Evolutionary conservation across 129 eudicot species (phyloP).

Genomic region (Chrysanthemum makinoi): DNA sequence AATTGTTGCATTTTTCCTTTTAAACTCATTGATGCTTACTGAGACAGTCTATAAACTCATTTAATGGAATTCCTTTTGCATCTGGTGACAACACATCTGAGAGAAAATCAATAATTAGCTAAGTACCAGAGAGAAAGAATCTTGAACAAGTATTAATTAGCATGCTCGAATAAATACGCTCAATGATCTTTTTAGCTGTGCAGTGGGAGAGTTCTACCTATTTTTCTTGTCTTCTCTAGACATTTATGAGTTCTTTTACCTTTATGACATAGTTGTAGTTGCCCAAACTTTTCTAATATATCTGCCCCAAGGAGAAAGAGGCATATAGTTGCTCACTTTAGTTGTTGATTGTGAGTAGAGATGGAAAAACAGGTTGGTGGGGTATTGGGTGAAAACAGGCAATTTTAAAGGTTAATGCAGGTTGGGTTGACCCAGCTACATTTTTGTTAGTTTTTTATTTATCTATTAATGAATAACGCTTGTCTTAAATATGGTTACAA

Average conservation of each 20-base stretch:
- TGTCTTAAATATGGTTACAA: neutral
- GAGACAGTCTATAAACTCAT: slow-evolving; percentile 5
- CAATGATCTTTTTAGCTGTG: slow-evolving; percentile 9
- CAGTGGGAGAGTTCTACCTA: neutral
- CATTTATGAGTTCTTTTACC: neutral
- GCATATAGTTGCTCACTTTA: neutral
- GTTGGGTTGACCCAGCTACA: slow-evolving; percentile 1
- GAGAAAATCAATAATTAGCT: slow-evolving; percentile 1
- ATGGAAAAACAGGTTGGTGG: neutral
- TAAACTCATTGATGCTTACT: neutral
- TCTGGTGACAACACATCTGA: slow-evolving; percentile 2
- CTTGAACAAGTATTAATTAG: neutral
- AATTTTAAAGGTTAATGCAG: neutral
- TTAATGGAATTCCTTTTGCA: neutral
- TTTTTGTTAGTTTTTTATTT: neutral
- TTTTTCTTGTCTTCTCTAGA: neutral
- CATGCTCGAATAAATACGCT: neutral
- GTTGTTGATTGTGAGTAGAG: slow-evolving; percentile 24
- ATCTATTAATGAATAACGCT: neutral
- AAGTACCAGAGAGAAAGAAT: slow-evolving; percentile 2
- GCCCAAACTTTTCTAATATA: neutral
- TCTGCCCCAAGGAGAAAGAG: neutral
- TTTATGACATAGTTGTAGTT: neutral
- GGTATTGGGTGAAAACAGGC: neutral
- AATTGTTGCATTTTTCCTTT: neutral